Evolutionary conservation across 2,329 filamentous ascomycete species (phyloP), one percentile per base, ranked within the genome.

Genomic region (Nothophoma quercina): DNA sequence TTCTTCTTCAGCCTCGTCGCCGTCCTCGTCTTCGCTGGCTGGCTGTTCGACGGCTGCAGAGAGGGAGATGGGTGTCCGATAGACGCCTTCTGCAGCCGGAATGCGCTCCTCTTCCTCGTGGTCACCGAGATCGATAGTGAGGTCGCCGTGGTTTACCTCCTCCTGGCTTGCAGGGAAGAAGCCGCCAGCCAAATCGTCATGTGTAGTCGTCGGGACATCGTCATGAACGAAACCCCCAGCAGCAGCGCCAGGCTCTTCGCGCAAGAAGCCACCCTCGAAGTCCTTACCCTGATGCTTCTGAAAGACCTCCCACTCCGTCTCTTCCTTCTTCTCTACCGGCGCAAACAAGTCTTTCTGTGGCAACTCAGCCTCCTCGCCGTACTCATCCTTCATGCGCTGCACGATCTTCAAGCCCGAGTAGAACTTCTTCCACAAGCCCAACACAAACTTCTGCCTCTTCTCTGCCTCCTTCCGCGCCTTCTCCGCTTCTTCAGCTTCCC

Each of bases 361-460:
- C 70, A 95, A 83, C 16, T 68, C 65, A 4, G 60, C 59, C 22
- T 71, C 67, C 0, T 72, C 67, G 0, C 69, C 69, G 50, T 72
- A 72, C 44, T 72, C 67, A 5, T 60, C 58, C 29, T 62, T 67
- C 67, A 73, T 67, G 13, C 69, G 56, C 41, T 71, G 58, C 0
- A 91, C 82, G 51, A 98, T 95, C 3, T 91, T 83, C 75, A 97
- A 70, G 0, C 93, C 93, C 80, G 93, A 90, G 12, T 96, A 75
- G 63, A 97, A 91, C 73, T 90, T 96, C 51, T 90, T 85, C 95
- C 95, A 99, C 60, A 86, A 84, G 1, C 83, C 83, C 36, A 98
- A 70, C 1, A 89, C 87, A 10, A 84, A 81, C 57, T 89, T 92
- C 43, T 88, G 85, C 7, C 89, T 83, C 75, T 96, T 97, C 54